Conservation (phyloP, 345 rosid species). For the Arabidopsis arenosa region DNA sequence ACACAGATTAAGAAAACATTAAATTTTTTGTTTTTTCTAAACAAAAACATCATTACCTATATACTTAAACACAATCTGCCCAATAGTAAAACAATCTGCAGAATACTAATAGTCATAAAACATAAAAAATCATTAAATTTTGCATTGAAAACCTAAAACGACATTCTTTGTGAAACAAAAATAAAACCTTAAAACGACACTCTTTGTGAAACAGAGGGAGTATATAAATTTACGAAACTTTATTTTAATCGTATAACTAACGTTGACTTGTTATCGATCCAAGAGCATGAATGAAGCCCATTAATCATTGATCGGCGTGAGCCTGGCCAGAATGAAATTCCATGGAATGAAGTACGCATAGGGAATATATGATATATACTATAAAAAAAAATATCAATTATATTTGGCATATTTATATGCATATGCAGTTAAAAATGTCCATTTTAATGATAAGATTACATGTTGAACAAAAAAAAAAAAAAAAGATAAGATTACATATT, state of each 20-base stretch:
- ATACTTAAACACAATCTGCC: too few species aligned
- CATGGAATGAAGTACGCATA: slow-evolving; percentile 1
- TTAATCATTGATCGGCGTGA: slow-evolving; percentile 29
- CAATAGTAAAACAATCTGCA: too few species aligned
- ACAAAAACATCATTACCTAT: too few species aligned
- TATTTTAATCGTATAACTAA: not conserved
- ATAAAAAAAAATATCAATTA: not conserved
- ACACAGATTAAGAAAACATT: too few species aligned
- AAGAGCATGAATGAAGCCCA: slow-evolving; percentile 32
- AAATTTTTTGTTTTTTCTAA: too few species aligned
- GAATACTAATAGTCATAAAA: too few species aligned
- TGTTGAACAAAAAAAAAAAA: too few species aligned
- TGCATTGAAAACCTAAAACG: too few species aligned
- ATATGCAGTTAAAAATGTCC: not conserved
- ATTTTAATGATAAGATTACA: not conserved
- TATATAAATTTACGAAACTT: not conserved
- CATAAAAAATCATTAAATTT: too few species aligned
- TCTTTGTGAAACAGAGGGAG: too few species aligned
- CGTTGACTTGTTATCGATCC: slow-evolving; percentile 7
- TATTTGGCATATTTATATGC: not conserved
- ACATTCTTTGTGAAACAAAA: too few species aligned
- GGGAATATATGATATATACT: slow-evolving; percentile 7
- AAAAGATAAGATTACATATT: not conserved
- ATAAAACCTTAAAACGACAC: too few species aligned
- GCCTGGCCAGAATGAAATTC: slow-evolving; percentile 23